phyloP scores from a whole-genome alignment of 139 green algal genomes.

The Penium margaritaceum region DNA sequence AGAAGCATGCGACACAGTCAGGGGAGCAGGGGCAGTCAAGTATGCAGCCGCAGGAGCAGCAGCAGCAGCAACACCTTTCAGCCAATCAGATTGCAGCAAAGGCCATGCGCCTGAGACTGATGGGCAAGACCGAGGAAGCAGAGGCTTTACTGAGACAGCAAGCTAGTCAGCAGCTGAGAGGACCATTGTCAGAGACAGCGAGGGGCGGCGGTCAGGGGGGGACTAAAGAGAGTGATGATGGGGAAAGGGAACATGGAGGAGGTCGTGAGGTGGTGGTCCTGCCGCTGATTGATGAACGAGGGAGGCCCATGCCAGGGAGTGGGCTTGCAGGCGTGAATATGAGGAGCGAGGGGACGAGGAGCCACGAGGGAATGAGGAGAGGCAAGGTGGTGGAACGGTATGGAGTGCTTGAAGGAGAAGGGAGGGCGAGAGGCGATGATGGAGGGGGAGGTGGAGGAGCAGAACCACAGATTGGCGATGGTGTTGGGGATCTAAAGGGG shows the following conservation, averaged over 20 bases:
- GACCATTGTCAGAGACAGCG: slow-evolving; percentile 1
- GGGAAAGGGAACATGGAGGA: slow-evolving; percentile 6
- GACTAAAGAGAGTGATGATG: neutral
- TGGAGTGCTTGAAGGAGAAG: slow-evolving; percentile 1
- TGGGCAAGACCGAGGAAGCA: slow-evolving; percentile 46
- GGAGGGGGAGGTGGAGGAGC: neutral
- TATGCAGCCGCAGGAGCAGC: no score
- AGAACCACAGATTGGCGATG: no score
- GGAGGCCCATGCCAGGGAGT: slow-evolving; percentile 63
- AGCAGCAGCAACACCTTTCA: no score
- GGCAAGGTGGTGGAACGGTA: slow-evolving; percentile 64
- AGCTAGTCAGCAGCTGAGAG: neutral
- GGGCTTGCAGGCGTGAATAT: neutral
- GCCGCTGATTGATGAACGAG: slow-evolving; percentile 64
- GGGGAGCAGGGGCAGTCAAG: no score
- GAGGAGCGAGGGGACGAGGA: neutral
- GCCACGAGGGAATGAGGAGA: slow-evolving; percentile 6
- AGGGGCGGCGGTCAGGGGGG: neutral
- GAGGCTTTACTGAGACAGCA: slow-evolving; percentile 16
- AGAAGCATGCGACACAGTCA: no score
- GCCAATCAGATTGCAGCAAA: slow-evolving; percentile 60
- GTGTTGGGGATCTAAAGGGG: no score
- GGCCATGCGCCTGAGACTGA: slow-evolving; percentile 54
- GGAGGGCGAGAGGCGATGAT: neutral
- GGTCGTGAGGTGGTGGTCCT: slow-evolving; percentile 33